Evolutionary conservation across 148 eudicot species (phyloP), one percentile per base, ranked within the genome.

Genomic region (Gaultheria prostrata): DNA sequence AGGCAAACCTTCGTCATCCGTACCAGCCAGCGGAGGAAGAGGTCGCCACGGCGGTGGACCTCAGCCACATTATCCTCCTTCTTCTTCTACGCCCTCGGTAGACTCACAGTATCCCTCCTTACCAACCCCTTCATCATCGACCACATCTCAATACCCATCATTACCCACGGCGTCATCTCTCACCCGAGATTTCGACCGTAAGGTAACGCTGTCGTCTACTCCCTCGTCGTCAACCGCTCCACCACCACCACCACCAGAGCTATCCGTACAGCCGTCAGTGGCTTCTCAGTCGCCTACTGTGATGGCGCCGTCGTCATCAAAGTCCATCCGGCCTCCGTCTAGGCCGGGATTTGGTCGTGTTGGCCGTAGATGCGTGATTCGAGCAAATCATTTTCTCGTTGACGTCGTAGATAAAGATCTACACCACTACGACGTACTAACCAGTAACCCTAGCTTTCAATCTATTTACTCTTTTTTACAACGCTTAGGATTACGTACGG

Each of bases 341-440:
- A 86, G 98, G 83, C 96, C 98, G 0, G 95, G 93, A 0, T 84
- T 18, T 6, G 98, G 98, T 0, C 86, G 53, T 0, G 8, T 80
- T 12, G 98, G 98, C 0, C 6, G 82, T 18, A 83, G 46, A 18
- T 89, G 93, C 43, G 43, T 82, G 0, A 91, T 94, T 1, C 85
- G 85, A 7, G 98, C 97, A 0, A 95, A 95, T 57, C 98, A 94
- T 33, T 94, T 95, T 21, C 88, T 93, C 0, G 95, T 94, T 20
- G 33, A 89, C 3, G 87, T 92, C 0, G 85, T 90, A 0, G 88
- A 92, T 0, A 63, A 83, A 2, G 97, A 94, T 67, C 84, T 91
- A 1, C 82, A 85, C 45, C 98, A 95, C 30, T 95, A 95, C 33
- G 97, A 93, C 85, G 98, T 95, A 82, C n/a, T n/a, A n/a, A n/a